These are phyloP conservation scores for Aspergillus sparsus DNA, from an alignment of 495 filamentous ascomycete genomes.

Conservation along the genomic window DNA sequence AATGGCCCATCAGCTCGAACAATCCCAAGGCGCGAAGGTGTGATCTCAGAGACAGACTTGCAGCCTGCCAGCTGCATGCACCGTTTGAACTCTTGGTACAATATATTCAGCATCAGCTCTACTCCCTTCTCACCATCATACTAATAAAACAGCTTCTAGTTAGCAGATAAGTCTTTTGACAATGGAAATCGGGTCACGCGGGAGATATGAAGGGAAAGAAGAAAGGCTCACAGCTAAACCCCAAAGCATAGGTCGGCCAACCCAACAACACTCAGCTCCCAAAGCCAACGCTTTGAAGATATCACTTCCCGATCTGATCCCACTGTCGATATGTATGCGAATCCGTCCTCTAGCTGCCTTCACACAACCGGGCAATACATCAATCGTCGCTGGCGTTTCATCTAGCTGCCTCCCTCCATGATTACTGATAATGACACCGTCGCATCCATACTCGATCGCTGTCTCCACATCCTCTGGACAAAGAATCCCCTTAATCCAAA, in stretches of 20 bases:
- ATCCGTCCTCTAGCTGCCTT: slow-evolving; percentile 57
- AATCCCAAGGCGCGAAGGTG: slow-evolving; percentile 37
- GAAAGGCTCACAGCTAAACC: slow-evolving; percentile 32
- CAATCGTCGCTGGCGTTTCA: slow-evolving; percentile 60
- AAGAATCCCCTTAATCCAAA: slow-evolving; percentile 60
- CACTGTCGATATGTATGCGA: slow-evolving; percentile 68
- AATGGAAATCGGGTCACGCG: background rate
- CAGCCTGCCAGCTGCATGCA: slow-evolving; percentile 55
- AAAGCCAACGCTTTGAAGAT: slow-evolving; percentile 70
- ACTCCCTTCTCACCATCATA: slow-evolving; percentile 45
- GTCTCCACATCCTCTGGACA: slow-evolving; percentile 55
- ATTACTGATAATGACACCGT: slow-evolving; percentile 65
- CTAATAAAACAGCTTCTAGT: slow-evolving; percentile 23
- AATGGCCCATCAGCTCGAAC: slow-evolving; percentile 43
- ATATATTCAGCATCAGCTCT: slow-evolving; percentile 40
- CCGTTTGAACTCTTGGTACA: slow-evolving; percentile 52
- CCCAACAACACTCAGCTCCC: slow-evolving; percentile 62
- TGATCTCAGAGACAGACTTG: slow-evolving; percentile 48
- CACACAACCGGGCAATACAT: slow-evolving; percentile 66
- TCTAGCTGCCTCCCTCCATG: slow-evolving; percentile 73
- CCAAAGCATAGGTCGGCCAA: slow-evolving; percentile 65
- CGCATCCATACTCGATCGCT: slow-evolving; percentile 54
- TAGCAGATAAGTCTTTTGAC: background rate
- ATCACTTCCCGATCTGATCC: slow-evolving; percentile 63
- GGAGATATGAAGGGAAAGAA: background rate